phyloP scores from a whole-genome alignment of 2,329 filamentous ascomycete species.

The Aureobasidium subglaciale region DNA sequence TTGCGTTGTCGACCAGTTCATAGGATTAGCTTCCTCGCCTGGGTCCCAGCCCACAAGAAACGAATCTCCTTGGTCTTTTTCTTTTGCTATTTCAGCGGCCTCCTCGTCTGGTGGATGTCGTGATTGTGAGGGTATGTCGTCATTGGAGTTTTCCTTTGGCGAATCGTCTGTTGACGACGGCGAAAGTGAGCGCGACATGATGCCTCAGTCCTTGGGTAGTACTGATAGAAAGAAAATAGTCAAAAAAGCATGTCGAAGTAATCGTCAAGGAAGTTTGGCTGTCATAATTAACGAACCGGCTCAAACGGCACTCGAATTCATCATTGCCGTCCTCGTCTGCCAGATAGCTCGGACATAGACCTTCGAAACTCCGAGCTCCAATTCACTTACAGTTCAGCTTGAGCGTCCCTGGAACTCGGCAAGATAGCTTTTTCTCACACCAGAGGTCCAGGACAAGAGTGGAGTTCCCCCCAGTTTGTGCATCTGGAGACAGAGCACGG shows the following conservation, averaged over 20 bases:
- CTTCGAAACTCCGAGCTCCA: background rate
- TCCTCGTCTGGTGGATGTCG: background rate
- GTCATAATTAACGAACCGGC: background rate
- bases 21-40: conserved; percentile 54
- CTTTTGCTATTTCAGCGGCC: background rate
- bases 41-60: conserved; percentile 58
- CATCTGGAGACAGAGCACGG: background rate
- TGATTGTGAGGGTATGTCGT: background rate
- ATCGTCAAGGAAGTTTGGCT: background rate
- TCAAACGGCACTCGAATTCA: conserved; percentile 9
- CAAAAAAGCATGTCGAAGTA: background rate
- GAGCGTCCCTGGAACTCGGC: too few relatives aligned
- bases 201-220: background rate
- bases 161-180: background rate
- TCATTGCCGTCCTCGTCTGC: background rate
- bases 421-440: background rate
- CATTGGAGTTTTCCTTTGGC: background rate
- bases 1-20: conserved; percentile 38
- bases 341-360: background rate
- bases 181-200: background rate
- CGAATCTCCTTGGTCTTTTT: conserved; percentile 15
- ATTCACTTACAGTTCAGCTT: background rate
- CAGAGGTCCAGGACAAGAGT: background rate
- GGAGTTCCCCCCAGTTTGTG: background rate
- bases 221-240: background rate